Evolutionary conservation across 202 grass and related monocot genomes (phyloP).

Genomic region (Hordeum pubiflorum): DNA sequence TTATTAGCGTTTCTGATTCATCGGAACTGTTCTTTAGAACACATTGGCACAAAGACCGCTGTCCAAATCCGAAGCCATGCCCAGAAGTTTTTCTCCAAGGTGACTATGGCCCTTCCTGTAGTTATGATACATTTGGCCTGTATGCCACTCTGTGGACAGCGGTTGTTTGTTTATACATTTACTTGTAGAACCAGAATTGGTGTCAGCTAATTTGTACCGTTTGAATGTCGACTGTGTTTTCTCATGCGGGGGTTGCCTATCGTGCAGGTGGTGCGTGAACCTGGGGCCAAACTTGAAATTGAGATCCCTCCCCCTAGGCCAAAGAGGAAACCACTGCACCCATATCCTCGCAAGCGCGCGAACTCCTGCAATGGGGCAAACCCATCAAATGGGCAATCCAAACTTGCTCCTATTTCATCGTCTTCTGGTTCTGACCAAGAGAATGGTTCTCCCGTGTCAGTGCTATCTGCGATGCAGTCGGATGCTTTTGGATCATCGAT

Average conservation of each 20-base stretch:
- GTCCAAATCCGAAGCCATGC: constrained; percentile 97
- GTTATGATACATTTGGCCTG: background rate
- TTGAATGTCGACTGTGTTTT: background rate
- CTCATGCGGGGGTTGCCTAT: background rate
- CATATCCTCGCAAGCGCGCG: constrained; percentile 75
- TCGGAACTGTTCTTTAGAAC: constrained; percentile 54
- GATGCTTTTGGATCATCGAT: constrained; percentile 47
- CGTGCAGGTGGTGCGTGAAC: constrained; percentile 33
- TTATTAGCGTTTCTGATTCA: constrained; percentile 23
- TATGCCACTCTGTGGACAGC: background rate
- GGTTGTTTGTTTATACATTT: background rate
- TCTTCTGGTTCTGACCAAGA: constrained; percentile 49
- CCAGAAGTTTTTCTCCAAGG: constrained; percentile 99
- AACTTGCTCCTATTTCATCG: constrained; percentile 20
- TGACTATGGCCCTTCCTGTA: constrained; percentile 28
- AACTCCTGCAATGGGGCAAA: background rate
- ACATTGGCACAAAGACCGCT: constrained; percentile 88
- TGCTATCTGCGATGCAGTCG: constrained; percentile 49
- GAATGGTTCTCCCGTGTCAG: constrained; percentile 60
- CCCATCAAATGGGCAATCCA: background rate
- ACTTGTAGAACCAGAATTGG: background rate
- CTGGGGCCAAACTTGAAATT: constrained; percentile 27
- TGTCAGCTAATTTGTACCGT: background rate
- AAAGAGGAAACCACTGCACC: constrained; percentile 75
- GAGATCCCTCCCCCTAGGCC: constrained; percentile 90